Conservation (phyloP, 352 stramenopile genomes). For the Pythium phragmitis region DNA sequence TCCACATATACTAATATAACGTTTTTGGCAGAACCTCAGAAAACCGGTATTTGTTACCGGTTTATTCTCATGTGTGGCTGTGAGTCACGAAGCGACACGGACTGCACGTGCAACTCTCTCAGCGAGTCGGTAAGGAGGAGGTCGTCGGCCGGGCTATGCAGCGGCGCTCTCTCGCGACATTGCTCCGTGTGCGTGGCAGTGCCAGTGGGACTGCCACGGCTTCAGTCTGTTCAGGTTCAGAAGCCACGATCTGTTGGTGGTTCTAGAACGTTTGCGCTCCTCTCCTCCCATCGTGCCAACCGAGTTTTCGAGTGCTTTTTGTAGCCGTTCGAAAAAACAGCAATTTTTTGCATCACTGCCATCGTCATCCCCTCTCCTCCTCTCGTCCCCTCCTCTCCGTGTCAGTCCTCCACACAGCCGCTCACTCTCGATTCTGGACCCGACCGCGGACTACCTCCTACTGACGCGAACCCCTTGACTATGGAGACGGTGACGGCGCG, state of each 20-base stretch:
- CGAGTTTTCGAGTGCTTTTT: too few relatives aligned
- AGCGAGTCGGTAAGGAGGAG: background rate
- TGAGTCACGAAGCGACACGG: slow-evolving; percentile 3
- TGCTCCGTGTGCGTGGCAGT: too few relatives aligned
- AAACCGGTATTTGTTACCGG: slow-evolving; percentile 7
- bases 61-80: slow-evolving; percentile 4
- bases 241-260: too few relatives aligned
- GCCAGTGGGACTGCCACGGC: too few relatives aligned
- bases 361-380: slow-evolving; percentile 1
- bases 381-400: background rate
- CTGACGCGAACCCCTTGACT: background rate
- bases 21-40: background rate
- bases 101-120: background rate
- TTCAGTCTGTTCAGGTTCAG: too few relatives aligned
- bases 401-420: background rate
- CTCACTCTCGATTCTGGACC: slow-evolving; percentile 18
- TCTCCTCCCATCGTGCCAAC: too few relatives aligned
- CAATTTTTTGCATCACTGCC: too few relatives aligned
- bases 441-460: background rate
- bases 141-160: background rate
- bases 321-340: too few relatives aligned
- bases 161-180: too few relatives aligned
- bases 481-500: slow-evolving; percentile 33
- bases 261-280: too few relatives aligned
- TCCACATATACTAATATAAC: background rate